Evolutionary conservation across 257 asterid species (phyloP).

Genomic region (Capsicum baccatum): DNA sequence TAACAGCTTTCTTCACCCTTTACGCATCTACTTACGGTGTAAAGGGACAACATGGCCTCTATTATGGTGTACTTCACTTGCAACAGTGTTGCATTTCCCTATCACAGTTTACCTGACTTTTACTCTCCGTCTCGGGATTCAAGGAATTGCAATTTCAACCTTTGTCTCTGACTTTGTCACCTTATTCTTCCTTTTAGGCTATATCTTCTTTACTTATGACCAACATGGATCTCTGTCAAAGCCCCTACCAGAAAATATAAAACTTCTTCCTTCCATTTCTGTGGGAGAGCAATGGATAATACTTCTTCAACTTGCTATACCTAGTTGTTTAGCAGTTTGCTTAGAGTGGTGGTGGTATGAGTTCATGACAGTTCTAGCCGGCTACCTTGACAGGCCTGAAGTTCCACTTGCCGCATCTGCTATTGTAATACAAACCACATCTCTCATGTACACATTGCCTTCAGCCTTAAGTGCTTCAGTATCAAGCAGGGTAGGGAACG

Average conservation of each 20-base stretch:
- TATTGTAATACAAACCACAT: conserved; percentile 93
- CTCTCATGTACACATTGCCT: conserved; percentile 93
- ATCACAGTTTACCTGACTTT: conserved; percentile 74
- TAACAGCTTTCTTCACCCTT: conserved; percentile 80
- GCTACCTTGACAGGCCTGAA: conserved; percentile 80
- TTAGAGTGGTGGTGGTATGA: conserved; percentile 99
- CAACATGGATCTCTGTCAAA: conserved; percentile 40
- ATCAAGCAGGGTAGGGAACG: conserved; percentile 88
- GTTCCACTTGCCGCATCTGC: conserved; percentile 87
- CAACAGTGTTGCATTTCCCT: conserved; percentile 74
- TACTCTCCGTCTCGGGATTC: conserved; percentile 67
- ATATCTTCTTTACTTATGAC: conserved; percentile 44
- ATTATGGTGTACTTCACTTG: conserved; percentile 74
- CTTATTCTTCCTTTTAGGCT: conserved; percentile 61
- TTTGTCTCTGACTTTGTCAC: conserved; percentile 60
- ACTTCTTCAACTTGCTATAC: conserved; percentile 67
- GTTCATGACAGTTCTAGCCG: conserved; percentile 84
- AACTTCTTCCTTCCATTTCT: conserved; percentile 46
- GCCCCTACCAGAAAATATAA: conserved; percentile 43
- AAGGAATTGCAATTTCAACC: conserved; percentile 76
- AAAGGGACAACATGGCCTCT: conserved; percentile 87
- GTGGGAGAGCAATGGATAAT: conserved; percentile 69
- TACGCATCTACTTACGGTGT: conserved; percentile 83
- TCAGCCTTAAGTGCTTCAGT: conserved; percentile 85
- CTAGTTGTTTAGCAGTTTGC: conserved; percentile 85